Evolutionary conservation across 2,329 filamentous ascomycete species (phyloP).

Genomic region (Anthostomella pinea): DNA sequence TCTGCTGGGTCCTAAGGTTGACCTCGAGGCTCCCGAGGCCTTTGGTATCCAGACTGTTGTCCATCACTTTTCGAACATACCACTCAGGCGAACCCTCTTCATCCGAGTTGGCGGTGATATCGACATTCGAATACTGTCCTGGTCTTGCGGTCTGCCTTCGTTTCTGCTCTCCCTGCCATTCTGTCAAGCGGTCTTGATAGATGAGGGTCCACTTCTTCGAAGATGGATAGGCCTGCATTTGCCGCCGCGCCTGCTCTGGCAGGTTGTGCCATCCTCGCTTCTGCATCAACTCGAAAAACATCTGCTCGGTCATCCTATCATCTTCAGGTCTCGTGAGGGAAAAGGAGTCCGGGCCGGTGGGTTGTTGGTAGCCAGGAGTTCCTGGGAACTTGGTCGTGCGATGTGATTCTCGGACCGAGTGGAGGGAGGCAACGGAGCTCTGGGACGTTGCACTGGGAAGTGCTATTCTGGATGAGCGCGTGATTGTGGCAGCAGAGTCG

Average conservation of each 20-base stretch:
- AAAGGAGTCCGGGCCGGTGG: slow-evolving; percentile 47
- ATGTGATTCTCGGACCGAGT: slow-evolving; percentile 53
- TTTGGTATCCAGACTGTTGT: slow-evolving; percentile 88
- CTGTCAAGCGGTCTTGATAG: slow-evolving; percentile 88
- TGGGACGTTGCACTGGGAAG: slow-evolving; percentile 56
- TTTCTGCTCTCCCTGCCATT: slow-evolving; percentile 93
- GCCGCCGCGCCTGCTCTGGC: slow-evolving; percentile 87
- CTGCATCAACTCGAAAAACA: slow-evolving; percentile 93
- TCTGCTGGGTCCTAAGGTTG: slow-evolving; percentile 91
- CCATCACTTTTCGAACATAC: slow-evolving; percentile 97
- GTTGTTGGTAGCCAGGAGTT: slow-evolving; percentile 28
- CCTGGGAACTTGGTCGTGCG: slow-evolving; percentile 54
- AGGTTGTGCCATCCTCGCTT: slow-evolving; percentile 97
- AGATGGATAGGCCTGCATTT: slow-evolving; percentile 94
- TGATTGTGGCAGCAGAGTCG: slow-evolving; percentile 35
- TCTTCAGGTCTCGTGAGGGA: slow-evolving; percentile 72
- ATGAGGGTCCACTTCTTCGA: slow-evolving; percentile 97
- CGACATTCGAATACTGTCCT: slow-evolving; percentile 65
- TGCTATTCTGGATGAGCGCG: slow-evolving; percentile 49
- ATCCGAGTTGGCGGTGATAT: slow-evolving; percentile 75
- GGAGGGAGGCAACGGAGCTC: slow-evolving; percentile 48
- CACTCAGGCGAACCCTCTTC: slow-evolving; percentile 96
- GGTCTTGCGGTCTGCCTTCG: slow-evolving; percentile 72
- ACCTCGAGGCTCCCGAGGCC: slow-evolving; percentile 91
- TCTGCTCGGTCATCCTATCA: slow-evolving; percentile 80